A percentile compares a stretch with the other conserved stretches of the same genome.
These are phyloP conservation scores for Alternaria ethzedia DNA, from an alignment of 2,329 filamentous ascomycete genomes.

Conservation along the genomic window DNA sequence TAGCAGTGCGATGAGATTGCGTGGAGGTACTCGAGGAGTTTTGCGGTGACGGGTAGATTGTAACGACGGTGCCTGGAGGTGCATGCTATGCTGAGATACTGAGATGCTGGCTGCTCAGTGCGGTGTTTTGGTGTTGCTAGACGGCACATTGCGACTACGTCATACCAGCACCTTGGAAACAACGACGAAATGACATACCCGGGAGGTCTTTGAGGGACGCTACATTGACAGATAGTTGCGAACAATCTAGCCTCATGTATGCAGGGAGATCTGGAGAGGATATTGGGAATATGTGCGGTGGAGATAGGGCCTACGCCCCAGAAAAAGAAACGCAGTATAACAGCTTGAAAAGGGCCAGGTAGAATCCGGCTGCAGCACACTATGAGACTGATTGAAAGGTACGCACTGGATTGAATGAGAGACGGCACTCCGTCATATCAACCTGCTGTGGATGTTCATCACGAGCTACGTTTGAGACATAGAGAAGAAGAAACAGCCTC, in stretches of 20 bases:
- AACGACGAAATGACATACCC: not conserved
- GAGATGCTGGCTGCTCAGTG: not conserved
- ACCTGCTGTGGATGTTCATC: not conserved
- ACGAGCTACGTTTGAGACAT: not conserved
- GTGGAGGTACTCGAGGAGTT: too few species aligned
- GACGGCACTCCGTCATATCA: not conserved
- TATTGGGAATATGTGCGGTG: not conserved
- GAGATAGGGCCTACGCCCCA: too few species aligned
- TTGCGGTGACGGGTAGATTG: not conserved
- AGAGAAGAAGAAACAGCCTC: not conserved
- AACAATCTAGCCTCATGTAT: not conserved
- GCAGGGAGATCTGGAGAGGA: not conserved
- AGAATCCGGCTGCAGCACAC: too few species aligned
- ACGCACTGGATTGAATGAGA: too few species aligned
- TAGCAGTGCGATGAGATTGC: too few species aligned
- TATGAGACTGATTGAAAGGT: too few species aligned
- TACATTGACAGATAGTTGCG: not conserved
- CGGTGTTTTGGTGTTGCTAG: not conserved
- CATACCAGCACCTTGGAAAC: not conserved
- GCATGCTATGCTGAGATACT: too few species aligned
- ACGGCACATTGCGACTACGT: not conserved
- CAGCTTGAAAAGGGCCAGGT: too few species aligned
- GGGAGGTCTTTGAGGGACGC: not conserved
- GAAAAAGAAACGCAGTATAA: too few species aligned
- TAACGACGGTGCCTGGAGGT: not conserved